Evolutionary conservation across 306 rosid genomes (phyloP).

Genomic region (Fagus crenata): DNA sequence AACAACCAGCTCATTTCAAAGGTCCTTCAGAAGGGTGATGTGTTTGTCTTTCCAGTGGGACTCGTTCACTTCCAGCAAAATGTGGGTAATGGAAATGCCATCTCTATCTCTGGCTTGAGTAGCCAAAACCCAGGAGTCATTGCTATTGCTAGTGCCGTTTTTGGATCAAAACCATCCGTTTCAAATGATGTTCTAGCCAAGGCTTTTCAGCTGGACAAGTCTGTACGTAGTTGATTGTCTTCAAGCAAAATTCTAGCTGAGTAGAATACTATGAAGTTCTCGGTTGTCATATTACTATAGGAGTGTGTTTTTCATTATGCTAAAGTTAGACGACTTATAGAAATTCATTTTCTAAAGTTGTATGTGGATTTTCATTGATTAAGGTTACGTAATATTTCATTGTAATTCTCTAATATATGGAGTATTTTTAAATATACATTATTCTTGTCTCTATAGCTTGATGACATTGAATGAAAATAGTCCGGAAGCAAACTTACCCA

Average conservation of each 20-base stretch:
- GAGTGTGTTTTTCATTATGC: no score
- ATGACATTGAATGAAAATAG: no score
- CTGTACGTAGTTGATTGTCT: conserved; percentile 13
- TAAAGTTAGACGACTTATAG: no score
- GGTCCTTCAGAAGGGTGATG: conserved; percentile 33
- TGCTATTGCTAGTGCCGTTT: conserved; percentile 18
- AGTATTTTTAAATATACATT: no score
- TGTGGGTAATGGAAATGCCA: conserved; percentile 19
- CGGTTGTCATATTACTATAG: no score
- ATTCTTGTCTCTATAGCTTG: no score
- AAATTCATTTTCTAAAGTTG: no score
- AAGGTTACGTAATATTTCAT: no score
- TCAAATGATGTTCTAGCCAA: conserved; percentile 20
- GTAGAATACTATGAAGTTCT: no score
- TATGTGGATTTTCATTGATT: no score
- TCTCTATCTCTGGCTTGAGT: conserved; percentile 23
- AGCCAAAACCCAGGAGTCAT: conserved; percentile 34
- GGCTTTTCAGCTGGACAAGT: conserved; percentile 26
- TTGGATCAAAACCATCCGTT: conserved; percentile 23
- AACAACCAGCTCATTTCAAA: conserved; percentile 25
- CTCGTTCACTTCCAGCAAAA: conserved; percentile 27
- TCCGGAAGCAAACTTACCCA: no score
- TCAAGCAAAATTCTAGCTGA: conserved; percentile 4
- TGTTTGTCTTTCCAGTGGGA: conserved; percentile 25
- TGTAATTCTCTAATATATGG: no score